Base-by-base conservation (phyloP, 2,329 filamentous ascomycete species). In the Trichoderma sp. region DNA sequence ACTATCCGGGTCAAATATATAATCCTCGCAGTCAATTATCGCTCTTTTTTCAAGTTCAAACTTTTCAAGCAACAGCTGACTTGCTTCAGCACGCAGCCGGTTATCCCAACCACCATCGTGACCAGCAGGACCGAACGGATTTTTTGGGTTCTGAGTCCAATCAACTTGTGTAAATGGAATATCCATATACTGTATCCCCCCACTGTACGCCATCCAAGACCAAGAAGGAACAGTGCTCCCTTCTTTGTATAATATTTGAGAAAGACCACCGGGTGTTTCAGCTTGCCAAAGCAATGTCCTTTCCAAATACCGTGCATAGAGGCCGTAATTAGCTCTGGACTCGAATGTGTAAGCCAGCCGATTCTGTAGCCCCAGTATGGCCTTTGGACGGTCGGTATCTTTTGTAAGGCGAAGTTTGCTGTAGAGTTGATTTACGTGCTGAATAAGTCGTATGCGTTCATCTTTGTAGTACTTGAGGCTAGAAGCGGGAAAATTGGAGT, bases 161-260 rank as follows among this genome's bases (percentile, higher is more conserved):
- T 32, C 1, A 13, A 60, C 57, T 2, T 13, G 22, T 4, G 45
- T 13, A 5, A 60, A 60, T 0, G 57, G 39, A 7, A 60, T 60
- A 3, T 60, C 9, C 57, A 45, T 27, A 45, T 19, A 60, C 5
- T 9, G 5, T 10, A 60, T 60, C 2, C 7, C 7, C 2, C 57
- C 57, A 13, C 35, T 60, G 17, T 27, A 45, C 8, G 57, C 57
- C 57, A 60, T 60, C 57, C 57, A 60, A 13, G 57, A 45, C 57
- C 57, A 60, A 12, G 57, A 60, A 32, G 57, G 37, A 12, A 45
- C 25, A 15, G 15, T 12, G 22, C 0, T 42, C 2, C 1, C 2
- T 3, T 32, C 13, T 13, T 45, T 5, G 5, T 19, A 60, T 13
- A 25, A 4, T 60, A 60, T 60, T 7, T n/a, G 57, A 10, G 35